These are phyloP conservation scores for Ramaria rubella DNA, from an alignment of 768 basidiomycete species.

Conservation along the genomic window DNA sequence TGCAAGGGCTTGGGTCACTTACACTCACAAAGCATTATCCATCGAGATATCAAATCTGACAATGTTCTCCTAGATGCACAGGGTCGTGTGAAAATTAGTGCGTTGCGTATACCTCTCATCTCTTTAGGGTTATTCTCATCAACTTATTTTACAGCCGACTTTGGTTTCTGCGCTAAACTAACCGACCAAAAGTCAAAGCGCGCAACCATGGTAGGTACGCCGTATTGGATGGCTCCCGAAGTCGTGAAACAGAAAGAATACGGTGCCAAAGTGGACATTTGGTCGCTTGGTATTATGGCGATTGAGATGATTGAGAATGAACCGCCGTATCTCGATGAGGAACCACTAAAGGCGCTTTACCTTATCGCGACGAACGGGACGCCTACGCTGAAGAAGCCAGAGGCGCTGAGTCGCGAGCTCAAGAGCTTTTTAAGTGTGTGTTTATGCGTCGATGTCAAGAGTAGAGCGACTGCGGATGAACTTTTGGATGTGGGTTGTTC, in stretches of 20 bases:
- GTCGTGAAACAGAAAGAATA: slow-evolving; percentile 97
- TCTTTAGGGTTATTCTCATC: background rate
- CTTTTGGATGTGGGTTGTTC: slow-evolving; percentile 60
- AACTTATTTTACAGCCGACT: slow-evolving; percentile 58
- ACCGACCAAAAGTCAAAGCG: slow-evolving; percentile 96
- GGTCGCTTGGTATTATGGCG: slow-evolving; percentile 97
- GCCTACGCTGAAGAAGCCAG: slow-evolving; percentile 94
- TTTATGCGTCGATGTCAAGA: slow-evolving; percentile 92
- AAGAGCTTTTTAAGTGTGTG: slow-evolving; percentile 98
- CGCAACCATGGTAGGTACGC: slow-evolving; percentile 97
- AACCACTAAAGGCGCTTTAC: slow-evolving; percentile 90
- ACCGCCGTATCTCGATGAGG: slow-evolving; percentile 92
- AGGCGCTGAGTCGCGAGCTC: slow-evolving; percentile 82
- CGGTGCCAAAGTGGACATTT: slow-evolving; percentile 93
- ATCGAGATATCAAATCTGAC: slow-evolving; percentile 95
- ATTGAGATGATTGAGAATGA: slow-evolving; percentile 99
- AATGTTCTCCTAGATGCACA: slow-evolving; percentile 90
- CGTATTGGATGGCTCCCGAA: slow-evolving; percentile 99
- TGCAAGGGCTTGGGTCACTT: slow-evolving; percentile 92
- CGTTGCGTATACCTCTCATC: slow-evolving; percentile 27
- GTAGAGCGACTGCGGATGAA: slow-evolving; percentile 82
- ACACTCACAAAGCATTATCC: slow-evolving; percentile 91
- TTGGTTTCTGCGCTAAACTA: slow-evolving; percentile 93
- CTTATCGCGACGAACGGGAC: slow-evolving; percentile 98
- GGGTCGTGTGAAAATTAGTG: slow-evolving; percentile 96